Percentiles rank a stretch among this genome's conserved stretches.
These are phyloP conservation scores for Xylona heveae DNA, from an alignment of 495 filamentous ascomycete species.

Conservation along the genomic window DNA sequence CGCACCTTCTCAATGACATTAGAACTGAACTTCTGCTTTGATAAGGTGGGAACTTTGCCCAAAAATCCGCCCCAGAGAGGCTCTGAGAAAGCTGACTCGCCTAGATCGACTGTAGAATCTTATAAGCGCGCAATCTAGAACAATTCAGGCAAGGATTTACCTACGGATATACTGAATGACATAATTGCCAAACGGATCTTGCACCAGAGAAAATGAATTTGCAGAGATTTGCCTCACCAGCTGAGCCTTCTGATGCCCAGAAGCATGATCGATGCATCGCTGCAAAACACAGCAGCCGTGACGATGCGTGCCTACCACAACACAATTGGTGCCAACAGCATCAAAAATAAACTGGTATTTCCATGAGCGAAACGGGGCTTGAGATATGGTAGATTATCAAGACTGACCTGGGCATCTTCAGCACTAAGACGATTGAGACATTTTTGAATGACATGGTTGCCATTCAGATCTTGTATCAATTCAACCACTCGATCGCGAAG, in stretches of 20 bases:
- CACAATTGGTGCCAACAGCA: slow-evolving; percentile 66
- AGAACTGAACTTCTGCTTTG: slow-evolving; percentile 97
- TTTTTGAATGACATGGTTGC: slow-evolving; percentile 98
- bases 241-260: slow-evolving; percentile 68
- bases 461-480: slow-evolving; percentile 89
- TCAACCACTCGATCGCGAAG: slow-evolving; percentile 64
- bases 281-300: slow-evolving; percentile 97
- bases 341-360: slow-evolving; percentile 63
- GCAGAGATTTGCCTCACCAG: slow-evolving; percentile 68
- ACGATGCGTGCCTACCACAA: slow-evolving; percentile 86
- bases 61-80: slow-evolving; percentile 61
- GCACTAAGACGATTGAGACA: slow-evolving; percentile 80
- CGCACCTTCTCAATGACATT: slow-evolving; percentile 83
- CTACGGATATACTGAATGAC: slow-evolving; percentile 81
- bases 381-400: not conserved
- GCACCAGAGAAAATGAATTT: slow-evolving; percentile 63
- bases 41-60: slow-evolving; percentile 50
- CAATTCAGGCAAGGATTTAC: slow-evolving; percentile 1
- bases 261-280: slow-evolving; percentile 93
- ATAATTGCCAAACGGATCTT: slow-evolving; percentile 96
- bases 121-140: slow-evolving; percentile 4
- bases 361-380: slow-evolving; percentile 5
- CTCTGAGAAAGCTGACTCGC: slow-evolving; percentile 61
- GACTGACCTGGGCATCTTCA: slow-evolving; percentile 41
- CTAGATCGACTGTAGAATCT: slow-evolving; percentile 39